These are phyloP conservation scores for Lasiodiplodia theobromae DNA, from an alignment of 2,329 filamentous ascomycete genomes.

Conservation along the genomic window DNA sequence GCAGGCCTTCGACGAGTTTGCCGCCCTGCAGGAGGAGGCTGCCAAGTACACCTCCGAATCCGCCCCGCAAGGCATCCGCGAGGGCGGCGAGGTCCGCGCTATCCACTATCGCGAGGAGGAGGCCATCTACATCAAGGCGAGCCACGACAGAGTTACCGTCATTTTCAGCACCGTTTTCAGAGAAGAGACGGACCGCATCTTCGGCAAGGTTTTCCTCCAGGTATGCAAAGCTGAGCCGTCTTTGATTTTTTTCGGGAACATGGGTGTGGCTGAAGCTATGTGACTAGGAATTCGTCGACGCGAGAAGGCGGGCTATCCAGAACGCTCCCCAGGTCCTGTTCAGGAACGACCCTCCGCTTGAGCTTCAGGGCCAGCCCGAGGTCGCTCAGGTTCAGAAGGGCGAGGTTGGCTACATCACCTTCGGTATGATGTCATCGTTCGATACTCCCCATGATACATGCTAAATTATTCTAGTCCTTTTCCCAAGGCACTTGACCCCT, in stretches of 20 bases:
- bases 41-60: constrained; percentile 93
- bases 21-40: constrained; percentile 83
- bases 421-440: constrained; percentile 67
- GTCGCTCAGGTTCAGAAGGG: constrained; percentile 74
- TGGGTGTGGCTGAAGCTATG: constrained; percentile 35
- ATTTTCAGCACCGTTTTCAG: constrained; percentile 99
- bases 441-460: constrained; percentile 30
- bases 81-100: constrained; percentile 91
- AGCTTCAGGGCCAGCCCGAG: constrained; percentile 87
- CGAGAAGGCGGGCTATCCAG: constrained; percentile 90
- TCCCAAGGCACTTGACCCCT: constrained; percentile 89
- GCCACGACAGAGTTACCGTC: constrained; percentile 95
- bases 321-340: constrained; percentile 98
- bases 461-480: constrained; percentile 71
- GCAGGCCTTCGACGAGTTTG: constrained; percentile 93
- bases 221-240: constrained; percentile 38
- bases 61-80: constrained; percentile 85
- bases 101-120: constrained; percentile 99
- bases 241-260: neutral
- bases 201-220: constrained; percentile 97
- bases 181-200: constrained; percentile 96
- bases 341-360: constrained; percentile 90
- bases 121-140: constrained; percentile 98
- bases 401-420: constrained; percentile 97
- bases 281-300: constrained; percentile 86